A percentile compares a stretch with the other conserved stretches of the same genome.
Evolutionary conservation across 2,329 filamentous ascomycete species (phyloP).

Genomic region (Gliomastix tumulicola): DNA sequence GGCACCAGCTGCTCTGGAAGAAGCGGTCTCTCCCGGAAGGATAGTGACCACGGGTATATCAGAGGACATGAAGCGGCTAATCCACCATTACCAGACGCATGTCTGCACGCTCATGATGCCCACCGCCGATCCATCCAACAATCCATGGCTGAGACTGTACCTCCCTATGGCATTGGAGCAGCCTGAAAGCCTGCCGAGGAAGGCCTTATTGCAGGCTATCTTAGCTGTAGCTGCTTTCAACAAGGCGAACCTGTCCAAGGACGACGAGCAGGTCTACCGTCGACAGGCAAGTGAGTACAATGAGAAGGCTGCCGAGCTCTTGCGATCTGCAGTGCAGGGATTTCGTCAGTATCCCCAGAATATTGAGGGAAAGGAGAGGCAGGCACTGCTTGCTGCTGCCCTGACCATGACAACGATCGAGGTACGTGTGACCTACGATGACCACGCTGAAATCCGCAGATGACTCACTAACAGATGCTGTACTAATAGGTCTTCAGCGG

Average conservation of each 20-base stretch:
- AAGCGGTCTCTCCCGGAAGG: no score
- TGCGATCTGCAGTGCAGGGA: no score
- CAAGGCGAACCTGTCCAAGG: background rate
- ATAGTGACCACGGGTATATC: no score
- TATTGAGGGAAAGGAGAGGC: background rate
- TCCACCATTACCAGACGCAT: constrained; percentile 1
- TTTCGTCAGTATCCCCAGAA: no score
- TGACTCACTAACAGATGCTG: no score
- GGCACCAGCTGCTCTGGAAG: no score
- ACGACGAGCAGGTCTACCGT: background rate
- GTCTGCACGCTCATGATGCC: constrained; percentile 1
- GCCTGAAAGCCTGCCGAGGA: background rate
- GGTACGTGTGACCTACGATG: background rate
- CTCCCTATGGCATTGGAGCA: background rate
- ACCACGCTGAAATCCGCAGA: no score
- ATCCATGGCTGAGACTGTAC: background rate
- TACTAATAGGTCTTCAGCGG: constrained; percentile 1
- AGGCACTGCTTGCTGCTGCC: background rate
- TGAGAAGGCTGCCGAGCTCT: background rate
- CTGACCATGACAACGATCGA: constrained; percentile 1
- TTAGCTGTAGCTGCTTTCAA: background rate
- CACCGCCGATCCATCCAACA: background rate
- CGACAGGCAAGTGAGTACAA: background rate
- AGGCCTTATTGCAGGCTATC: background rate
- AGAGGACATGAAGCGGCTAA: no score